Evolutionary conservation across 306 rosid genomes (phyloP).

Genomic region (Quercus dentata): DNA sequence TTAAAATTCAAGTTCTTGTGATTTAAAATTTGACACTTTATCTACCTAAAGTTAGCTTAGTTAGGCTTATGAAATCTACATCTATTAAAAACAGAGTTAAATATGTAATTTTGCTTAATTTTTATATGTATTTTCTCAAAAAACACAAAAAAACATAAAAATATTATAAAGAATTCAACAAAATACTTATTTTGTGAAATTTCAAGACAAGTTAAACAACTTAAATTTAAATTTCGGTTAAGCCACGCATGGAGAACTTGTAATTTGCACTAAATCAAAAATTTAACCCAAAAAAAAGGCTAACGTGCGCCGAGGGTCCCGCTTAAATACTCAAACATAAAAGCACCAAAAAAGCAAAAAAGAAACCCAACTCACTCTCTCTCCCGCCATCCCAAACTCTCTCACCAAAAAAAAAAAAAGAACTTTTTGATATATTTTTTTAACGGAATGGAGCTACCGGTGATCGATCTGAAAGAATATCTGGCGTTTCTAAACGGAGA

Average conservation of each 20-base stretch:
- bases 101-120: accelerated
- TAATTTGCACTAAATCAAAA: no score
- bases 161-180: no score
- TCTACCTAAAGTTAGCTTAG: accelerated
- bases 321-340: no score
- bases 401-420: background rate
- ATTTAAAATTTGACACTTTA: no score
- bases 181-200: accelerated
- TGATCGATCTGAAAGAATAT: constrained; percentile 63
- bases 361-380: background rate
- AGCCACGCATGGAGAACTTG: no score
- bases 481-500: constrained; percentile 28
- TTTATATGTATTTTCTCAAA: accelerated
- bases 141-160: no score
- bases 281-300: background rate
- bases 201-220: no score
- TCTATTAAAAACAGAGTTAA: accelerated
- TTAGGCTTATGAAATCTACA: no score
- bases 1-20: accelerated
- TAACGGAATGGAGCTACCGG: constrained; percentile 61
- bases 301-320: no score
- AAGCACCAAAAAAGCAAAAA: background rate
- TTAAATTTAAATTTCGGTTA: no score
- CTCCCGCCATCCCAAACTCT: constrained; percentile 24
- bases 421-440: background rate